Evolutionary conservation across 1,284 basidiomycete species (phyloP).

Genomic region (Rhodotorula sp.): DNA sequence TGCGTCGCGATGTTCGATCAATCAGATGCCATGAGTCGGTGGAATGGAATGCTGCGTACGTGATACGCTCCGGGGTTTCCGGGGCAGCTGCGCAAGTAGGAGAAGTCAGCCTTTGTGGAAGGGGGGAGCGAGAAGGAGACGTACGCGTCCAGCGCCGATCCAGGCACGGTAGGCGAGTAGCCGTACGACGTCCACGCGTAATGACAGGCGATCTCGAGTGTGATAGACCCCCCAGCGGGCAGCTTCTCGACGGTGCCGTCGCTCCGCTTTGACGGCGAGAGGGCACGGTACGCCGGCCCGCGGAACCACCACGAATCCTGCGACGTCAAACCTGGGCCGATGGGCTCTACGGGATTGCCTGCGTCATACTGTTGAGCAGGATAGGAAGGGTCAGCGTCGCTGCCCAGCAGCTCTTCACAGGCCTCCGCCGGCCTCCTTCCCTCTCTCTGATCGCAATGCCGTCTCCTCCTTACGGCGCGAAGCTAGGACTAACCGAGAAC

Average conservation of each 20-base stretch:
- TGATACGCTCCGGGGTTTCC: conserved; percentile 21
- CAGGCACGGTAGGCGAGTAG: conserved; percentile 16
- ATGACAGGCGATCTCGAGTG: conserved; percentile 32
- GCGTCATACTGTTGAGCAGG: conserved; percentile 2
- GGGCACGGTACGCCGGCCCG: conserved; percentile 22
- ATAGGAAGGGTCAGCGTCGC: not conserved
- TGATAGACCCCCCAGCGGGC: conserved; percentile 33
- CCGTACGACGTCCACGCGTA: conserved; percentile 29
- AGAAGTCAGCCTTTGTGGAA: not conserved
- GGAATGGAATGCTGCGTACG: not conserved
- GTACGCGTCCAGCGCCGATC: conserved; percentile 27
- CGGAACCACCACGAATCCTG: conserved; percentile 24
- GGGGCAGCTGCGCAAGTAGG: conserved; percentile 11
- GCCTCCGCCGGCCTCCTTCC: no score
- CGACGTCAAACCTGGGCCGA: conserved; percentile 22
- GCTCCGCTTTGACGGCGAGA: conserved; percentile 2
- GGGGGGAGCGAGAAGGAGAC: not conserved
- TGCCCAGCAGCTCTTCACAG: no score
- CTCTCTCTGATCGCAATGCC: no score
- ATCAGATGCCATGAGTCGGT: not conserved
- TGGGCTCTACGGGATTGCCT: conserved; percentile 19
- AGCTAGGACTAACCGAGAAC: not conserved
- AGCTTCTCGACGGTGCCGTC: conserved; percentile 19
- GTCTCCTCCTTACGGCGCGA: no score
- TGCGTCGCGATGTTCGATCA: not conserved